A percentile compares a stretch with the other conserved stretches of the same genome.
phyloP scores from a whole-genome alignment of 2,329 filamentous ascomycete genomes.

The Nemania diffusa region DNA sequence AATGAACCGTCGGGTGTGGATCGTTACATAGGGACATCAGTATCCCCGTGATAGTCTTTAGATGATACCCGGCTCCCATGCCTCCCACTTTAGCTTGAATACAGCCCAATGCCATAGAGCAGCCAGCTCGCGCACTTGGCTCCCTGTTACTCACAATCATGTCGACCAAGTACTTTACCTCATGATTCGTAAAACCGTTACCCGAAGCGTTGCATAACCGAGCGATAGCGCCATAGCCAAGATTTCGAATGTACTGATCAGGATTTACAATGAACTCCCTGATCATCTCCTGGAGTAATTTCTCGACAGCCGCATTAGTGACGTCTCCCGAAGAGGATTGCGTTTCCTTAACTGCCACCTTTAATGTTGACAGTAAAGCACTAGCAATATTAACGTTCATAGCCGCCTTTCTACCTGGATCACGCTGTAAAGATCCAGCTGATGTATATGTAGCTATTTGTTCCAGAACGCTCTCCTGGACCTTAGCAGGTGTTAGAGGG shows the following conservation, averaged over 20 bases:
- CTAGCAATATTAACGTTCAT: conserved; percentile 90
- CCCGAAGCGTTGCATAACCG: conserved; percentile 86
- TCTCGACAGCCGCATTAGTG: conserved; percentile 80
- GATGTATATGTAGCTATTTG: conserved; percentile 92
- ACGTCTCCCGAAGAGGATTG: conserved; percentile 77
- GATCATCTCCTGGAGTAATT: conserved; percentile 80
- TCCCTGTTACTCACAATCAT: conserved; percentile 95
- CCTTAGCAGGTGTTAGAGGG: conserved; percentile 86
- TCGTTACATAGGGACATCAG: conserved; percentile 98
- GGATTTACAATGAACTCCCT: conserved; percentile 80
- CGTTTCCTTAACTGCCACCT: conserved; percentile 86
- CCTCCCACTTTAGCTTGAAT: conserved; percentile 96
- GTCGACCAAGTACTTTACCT: conserved; percentile 92
- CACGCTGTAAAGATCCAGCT: conserved; percentile 80
- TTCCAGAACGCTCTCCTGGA: conserved; percentile 95
- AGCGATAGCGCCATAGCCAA: conserved; percentile 87
- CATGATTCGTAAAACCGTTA: conserved; percentile 85
- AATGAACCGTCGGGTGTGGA: conserved; percentile 93
- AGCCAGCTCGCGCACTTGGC: conserved; percentile 91
- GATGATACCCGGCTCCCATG: conserved; percentile 95
- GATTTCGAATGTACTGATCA: conserved; percentile 85
- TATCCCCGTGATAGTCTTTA: conserved; percentile 97
- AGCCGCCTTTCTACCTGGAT: conserved; percentile 87
- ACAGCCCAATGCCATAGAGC: conserved; percentile 89
- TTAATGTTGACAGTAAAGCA: conserved; percentile 81